Conservation (phyloP, 139 green algal species). For the Diplosphaera chodatii region DNA sequence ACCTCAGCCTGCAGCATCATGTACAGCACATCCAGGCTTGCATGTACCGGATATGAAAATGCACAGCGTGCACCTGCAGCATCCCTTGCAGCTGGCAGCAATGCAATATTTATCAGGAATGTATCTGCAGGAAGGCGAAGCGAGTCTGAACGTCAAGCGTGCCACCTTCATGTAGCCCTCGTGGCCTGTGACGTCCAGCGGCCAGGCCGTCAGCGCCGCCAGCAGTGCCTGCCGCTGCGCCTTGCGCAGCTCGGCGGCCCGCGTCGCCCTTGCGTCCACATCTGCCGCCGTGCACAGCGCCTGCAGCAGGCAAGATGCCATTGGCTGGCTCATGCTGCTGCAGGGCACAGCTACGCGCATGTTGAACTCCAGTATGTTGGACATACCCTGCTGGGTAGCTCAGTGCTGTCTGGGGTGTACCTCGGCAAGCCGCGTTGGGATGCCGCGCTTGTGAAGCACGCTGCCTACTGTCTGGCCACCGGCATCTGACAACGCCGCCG, state of each 20-base stretch:
- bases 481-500: conserved; percentile 29
- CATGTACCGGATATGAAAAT: no score
- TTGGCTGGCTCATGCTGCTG: no score
- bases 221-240: conserved; percentile 49
- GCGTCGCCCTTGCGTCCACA: conserved; percentile 18
- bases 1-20: conserved; percentile 50
- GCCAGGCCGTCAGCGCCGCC: conserved; percentile 47
- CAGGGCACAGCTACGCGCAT: no score
- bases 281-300: conserved; percentile 57
- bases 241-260: conserved; percentile 36
- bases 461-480: conserved; percentile 21
- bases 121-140: no score
- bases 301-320: neutral
- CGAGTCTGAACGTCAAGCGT: neutral
- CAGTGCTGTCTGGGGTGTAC: no score
- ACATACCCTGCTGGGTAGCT: no score
- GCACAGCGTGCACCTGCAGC: neutral
- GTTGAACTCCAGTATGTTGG: no score
- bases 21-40: neutral
- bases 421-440: conserved; percentile 66
- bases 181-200: conserved; percentile 43
- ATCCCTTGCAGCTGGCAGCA: neutral
- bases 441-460: conserved; percentile 42
- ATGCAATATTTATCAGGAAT: no score
- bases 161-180: conserved; percentile 69